A percentile compares a stretch with the other conserved stretches of the same genome.
These are phyloP conservation scores for Postia placenta DNA, from an alignment of 768 basidiomycete species.

Conservation along the genomic window DNA sequence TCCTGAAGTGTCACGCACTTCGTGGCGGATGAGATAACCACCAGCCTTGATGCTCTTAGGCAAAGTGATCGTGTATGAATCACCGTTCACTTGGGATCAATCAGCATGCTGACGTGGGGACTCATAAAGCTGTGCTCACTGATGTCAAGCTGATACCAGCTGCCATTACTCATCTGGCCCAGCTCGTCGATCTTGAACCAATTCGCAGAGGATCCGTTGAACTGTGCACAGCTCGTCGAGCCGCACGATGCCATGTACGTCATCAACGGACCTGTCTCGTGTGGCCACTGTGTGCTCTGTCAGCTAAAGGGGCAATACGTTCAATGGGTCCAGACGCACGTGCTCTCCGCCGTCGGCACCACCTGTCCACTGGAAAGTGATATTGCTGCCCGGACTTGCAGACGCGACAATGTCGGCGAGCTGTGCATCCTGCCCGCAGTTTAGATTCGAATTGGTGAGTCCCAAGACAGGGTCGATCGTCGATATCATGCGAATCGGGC, in stretches of 20 bases:
- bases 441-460: constrained; percentile 46
- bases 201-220: constrained; percentile 48
- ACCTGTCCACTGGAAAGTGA: constrained; percentile 53
- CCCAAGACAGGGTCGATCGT: constrained; percentile 47
- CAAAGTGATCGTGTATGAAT: constrained; percentile 26
- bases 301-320: background rate
- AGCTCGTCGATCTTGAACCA: constrained; percentile 59
- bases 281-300: constrained; percentile 34
- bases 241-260: constrained; percentile 70
- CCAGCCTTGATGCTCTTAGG: constrained; percentile 51
- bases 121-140: constrained; percentile 13
- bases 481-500: constrained; percentile 40
- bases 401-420: constrained; percentile 43
- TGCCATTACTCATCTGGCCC: constrained; percentile 17
- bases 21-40: constrained; percentile 73
- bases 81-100: constrained; percentile 17
- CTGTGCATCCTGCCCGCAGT: constrained; percentile 53
- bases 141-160: constrained; percentile 23
- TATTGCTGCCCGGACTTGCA: constrained; percentile 52
- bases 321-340: too few relatives aligned
- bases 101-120: too few relatives aligned
- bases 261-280: constrained; percentile 61
- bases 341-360: constrained; percentile 31
- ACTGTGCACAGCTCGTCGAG: constrained; percentile 48
- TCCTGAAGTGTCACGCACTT: constrained; percentile 26